phyloP scores from a whole-genome alignment of 495 filamentous ascomycete genomes.

The Viridothelium virens region DNA sequence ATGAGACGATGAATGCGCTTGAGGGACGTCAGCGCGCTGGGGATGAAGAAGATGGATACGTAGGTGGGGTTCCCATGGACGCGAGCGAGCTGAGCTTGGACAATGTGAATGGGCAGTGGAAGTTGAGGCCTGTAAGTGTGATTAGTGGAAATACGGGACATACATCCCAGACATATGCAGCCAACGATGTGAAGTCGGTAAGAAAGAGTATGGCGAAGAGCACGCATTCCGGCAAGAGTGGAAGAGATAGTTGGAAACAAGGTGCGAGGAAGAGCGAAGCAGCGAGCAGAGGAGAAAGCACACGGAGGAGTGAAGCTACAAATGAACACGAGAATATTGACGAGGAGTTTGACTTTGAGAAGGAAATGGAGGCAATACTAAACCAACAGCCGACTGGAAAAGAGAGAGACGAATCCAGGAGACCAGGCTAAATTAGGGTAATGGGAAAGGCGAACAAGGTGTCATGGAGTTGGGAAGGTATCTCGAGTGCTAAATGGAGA shows the following conservation, averaged over 20 bases:
- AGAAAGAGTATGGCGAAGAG: constrained; percentile 9
- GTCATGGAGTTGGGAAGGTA: too few relatives aligned
- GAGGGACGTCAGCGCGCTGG: not conserved
- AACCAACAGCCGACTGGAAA: not conserved
- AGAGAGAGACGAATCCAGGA: not conserved
- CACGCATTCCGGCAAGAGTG: not conserved
- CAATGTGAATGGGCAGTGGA: constrained; percentile 7
- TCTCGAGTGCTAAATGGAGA: too few relatives aligned
- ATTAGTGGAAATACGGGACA: constrained; percentile 1
- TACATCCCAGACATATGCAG: not conserved
- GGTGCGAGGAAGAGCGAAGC: not conserved
- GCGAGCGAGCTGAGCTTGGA: constrained; percentile 1
- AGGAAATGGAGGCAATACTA: not conserved
- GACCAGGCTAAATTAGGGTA: too few relatives aligned
- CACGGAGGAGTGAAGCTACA: too few relatives aligned
- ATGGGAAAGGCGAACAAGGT: too few relatives aligned
- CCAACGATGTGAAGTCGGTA: not conserved
- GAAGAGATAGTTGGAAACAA: not conserved
- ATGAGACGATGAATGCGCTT: not conserved
- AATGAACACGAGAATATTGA: not conserved
- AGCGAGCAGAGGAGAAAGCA: not conserved
- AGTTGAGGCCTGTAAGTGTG: not conserved
- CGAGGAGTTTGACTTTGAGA: not conserved
- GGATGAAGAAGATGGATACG: not conserved
- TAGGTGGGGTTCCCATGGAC: not conserved